Conservation (phyloP, 2,329 filamentous ascomycete genomes). For the Trichoderma sp. region DNA sequence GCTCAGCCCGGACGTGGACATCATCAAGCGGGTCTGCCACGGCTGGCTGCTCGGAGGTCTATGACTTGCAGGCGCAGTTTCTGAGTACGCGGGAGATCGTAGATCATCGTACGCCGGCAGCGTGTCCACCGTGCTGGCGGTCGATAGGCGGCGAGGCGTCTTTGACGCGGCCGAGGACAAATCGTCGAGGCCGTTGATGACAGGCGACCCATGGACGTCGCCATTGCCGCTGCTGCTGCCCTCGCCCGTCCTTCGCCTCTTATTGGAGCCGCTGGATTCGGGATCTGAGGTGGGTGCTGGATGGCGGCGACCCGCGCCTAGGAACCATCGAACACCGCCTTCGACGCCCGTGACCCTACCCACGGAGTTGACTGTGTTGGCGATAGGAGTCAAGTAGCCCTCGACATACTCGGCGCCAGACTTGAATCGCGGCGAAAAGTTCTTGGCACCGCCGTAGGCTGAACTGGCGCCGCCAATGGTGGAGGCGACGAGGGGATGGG, state of each 20-base stretch:
- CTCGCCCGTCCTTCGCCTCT: slow-evolving; percentile 60
- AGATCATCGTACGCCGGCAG: slow-evolving; percentile 83
- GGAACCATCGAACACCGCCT: slow-evolving; percentile 80
- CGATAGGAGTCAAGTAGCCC: slow-evolving; percentile 81
- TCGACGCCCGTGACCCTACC: slow-evolving; percentile 86
- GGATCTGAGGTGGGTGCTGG: slow-evolving; percentile 49
- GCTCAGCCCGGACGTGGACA: slow-evolving; percentile 87
- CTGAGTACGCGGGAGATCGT: slow-evolving; percentile 73
- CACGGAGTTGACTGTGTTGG: slow-evolving; percentile 82
- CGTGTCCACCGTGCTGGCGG: slow-evolving; percentile 70
- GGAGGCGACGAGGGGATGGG: slow-evolving; percentile 81
- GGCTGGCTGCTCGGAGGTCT: slow-evolving; percentile 40
- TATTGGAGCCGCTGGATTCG: slow-evolving; percentile 50
- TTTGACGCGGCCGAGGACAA: slow-evolving; percentile 36
- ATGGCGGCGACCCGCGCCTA: slow-evolving; percentile 61
- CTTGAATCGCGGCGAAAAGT: slow-evolving; percentile 85
- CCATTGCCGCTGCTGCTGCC: slow-evolving; percentile 34
- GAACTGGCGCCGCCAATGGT: slow-evolving; percentile 84
- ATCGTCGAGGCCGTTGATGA: slow-evolving; percentile 30
- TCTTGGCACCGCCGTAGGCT: slow-evolving; percentile 84
- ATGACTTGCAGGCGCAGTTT: slow-evolving; percentile 48
- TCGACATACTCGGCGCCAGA: slow-evolving; percentile 91
- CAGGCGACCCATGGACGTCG: slow-evolving; percentile 35
- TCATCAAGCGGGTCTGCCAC: slow-evolving; percentile 84
- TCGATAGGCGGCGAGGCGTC: slow-evolving; percentile 58